Evolutionary conservation across 371 early-diverging fungal genomes (phyloP).

Genomic region (Lichtheimia ramosa): DNA sequence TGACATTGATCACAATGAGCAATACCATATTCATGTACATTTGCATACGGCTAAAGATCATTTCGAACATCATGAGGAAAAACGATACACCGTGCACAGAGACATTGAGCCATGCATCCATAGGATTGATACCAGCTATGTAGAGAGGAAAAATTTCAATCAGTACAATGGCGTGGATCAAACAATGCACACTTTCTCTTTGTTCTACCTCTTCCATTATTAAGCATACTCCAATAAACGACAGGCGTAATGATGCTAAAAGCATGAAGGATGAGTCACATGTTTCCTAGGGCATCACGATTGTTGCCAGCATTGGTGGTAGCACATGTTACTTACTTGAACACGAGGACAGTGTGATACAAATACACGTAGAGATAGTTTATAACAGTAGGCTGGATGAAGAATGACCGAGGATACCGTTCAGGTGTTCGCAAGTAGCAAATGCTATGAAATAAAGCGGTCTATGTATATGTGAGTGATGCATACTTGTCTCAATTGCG

Average conservation of each 20-base stretch:
- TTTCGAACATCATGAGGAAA: slow-evolving; percentile 48
- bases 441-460: slow-evolving; percentile 29
- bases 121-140: neutral
- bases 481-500: neutral
- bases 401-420: slow-evolving; percentile 22
- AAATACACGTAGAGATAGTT: slow-evolving; percentile 46
- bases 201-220: slow-evolving; percentile 3
- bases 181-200: neutral
- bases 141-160: neutral
- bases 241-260: slow-evolving; percentile 56
- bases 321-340: slow-evolving; percentile 37
- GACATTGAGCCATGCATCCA: slow-evolving; percentile 37
- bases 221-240: slow-evolving; percentile 51
- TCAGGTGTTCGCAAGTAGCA: slow-evolving; percentile 19
- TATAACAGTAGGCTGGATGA: slow-evolving; percentile 31
- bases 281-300: too few species aligned
- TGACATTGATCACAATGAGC: slow-evolving; percentile 32
- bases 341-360: slow-evolving; percentile 42
- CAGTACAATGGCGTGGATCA: neutral
- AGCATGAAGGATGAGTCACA: neutral
- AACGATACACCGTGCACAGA: slow-evolving; percentile 58
- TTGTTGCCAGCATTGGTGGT: neutral
- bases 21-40: slow-evolving; percentile 40
- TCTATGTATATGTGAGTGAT: slow-evolving; percentile 12
- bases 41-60: slow-evolving; percentile 52